phyloP scores from a whole-genome alignment of 441 rosid genomes.

The Viola pubescens region DNA sequence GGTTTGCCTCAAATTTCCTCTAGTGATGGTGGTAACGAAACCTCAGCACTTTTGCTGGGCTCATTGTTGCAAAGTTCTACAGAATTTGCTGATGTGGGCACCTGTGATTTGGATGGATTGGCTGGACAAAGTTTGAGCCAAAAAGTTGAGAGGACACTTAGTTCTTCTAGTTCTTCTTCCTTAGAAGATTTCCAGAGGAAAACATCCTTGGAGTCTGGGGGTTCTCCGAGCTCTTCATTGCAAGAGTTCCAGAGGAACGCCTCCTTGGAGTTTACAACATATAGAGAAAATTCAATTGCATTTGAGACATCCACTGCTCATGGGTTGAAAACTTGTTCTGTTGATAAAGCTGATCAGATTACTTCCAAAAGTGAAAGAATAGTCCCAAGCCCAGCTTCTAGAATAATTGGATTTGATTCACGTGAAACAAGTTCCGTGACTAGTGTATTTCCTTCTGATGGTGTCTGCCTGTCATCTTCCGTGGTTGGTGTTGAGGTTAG shows the following conservation, averaged over 20 bases:
- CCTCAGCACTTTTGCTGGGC: slow-evolving; percentile 31
- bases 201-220: slow-evolving; percentile 7
- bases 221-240: slow-evolving; percentile 30
- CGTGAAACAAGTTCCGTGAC: slow-evolving; percentile 26
- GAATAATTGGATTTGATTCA: slow-evolving; percentile 82
- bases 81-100: slow-evolving; percentile 32
- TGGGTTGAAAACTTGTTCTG: slow-evolving; percentile 35
- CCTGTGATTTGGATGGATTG: slow-evolving; percentile 53
- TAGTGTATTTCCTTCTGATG: slow-evolving; percentile 27
- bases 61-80: slow-evolving; percentile 45
- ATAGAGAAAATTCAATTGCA: slow-evolving; percentile 34
- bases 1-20: slow-evolving; percentile 81
- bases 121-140: slow-evolving; percentile 28
- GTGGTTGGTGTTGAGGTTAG: slow-evolving; percentile 20
- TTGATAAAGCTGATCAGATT: slow-evolving; percentile 29
- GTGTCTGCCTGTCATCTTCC: slow-evolving; percentile 26
- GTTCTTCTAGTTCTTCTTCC: too few relatives aligned
- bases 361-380: slow-evolving; percentile 29
- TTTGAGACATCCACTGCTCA: slow-evolving; percentile 23
- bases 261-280: slow-evolving; percentile 36
- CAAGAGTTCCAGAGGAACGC: slow-evolving; percentile 52
- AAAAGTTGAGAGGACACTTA: too few relatives aligned
- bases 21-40: slow-evolving; percentile 34
- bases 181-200: too few relatives aligned
- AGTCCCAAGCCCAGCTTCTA: slow-evolving; percentile 45